A percentile compares a stretch with the other conserved stretches of the same genome.
These are phyloP conservation scores for Dorcoceras hygrometricum DNA, from an alignment of 257 asterid genomes.

Conservation along the genomic window DNA sequence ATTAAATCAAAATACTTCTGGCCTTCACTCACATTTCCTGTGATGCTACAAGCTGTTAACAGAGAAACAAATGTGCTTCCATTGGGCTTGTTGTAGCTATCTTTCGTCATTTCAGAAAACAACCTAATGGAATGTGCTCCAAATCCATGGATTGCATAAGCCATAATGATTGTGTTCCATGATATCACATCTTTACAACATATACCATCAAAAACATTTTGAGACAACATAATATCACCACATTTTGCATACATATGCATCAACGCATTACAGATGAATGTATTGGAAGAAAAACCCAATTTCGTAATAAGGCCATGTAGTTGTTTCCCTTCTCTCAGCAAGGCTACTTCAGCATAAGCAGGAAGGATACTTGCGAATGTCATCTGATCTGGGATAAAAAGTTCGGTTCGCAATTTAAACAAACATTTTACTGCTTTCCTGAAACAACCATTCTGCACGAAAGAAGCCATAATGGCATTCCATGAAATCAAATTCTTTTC, in stretches of 20 bases:
- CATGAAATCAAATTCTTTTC: slow-evolving; percentile 44
- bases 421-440: slow-evolving; percentile 43
- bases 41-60: slow-evolving; percentile 50
- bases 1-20: slow-evolving; percentile 42
- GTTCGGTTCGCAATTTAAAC: slow-evolving; percentile 27
- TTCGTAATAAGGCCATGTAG: slow-evolving; percentile 43
- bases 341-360: slow-evolving; percentile 54
- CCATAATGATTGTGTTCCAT: slow-evolving; percentile 69
- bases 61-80: slow-evolving; percentile 59
- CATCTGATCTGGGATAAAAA: slow-evolving; percentile 42
- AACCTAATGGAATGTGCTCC: slow-evolving; percentile 40
- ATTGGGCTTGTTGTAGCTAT: slow-evolving; percentile 42
- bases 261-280: slow-evolving; percentile 39
- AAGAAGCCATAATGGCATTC: slow-evolving; percentile 57
- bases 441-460: slow-evolving; percentile 35
- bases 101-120: slow-evolving; percentile 41
- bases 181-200: slow-evolving; percentile 46
- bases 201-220: slow-evolving; percentile 35
- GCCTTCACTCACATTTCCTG: slow-evolving; percentile 53
- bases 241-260: slow-evolving; percentile 63
- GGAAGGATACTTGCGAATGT: slow-evolving; percentile 42
- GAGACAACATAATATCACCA: slow-evolving; percentile 51
- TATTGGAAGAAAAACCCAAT: slow-evolving; percentile 33
- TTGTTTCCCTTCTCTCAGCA: slow-evolving; percentile 57
- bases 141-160: slow-evolving; percentile 58